A percentile compares a stretch with the other conserved stretches of the same genome.
These are phyloP conservation scores for Talaromyces proteolyticus DNA, from an alignment of 495 filamentous ascomycete genomes.

Conservation along the genomic window DNA sequence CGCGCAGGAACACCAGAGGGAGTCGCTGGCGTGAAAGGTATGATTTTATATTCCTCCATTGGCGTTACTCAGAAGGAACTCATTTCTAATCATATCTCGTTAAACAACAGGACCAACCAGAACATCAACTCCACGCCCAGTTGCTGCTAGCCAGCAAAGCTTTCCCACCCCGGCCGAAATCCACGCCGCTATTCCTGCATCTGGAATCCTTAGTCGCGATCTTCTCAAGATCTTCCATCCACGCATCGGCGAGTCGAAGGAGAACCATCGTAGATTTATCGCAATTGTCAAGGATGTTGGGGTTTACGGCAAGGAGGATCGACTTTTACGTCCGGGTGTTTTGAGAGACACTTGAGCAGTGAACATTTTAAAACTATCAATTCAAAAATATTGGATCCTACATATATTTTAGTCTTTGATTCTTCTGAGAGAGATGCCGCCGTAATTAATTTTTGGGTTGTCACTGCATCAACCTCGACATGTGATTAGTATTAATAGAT, in stretches of 20 bases:
- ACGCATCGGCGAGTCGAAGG: constrained; percentile 46
- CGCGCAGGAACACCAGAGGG: constrained; percentile 35
- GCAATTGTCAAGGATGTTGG: constrained; percentile 42
- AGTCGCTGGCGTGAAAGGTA: constrained; percentile 19
- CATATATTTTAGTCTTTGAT: too few relatives aligned
- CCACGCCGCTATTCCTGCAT: constrained; percentile 55
- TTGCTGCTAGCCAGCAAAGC: constrained; percentile 15
- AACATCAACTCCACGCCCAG: constrained; percentile 25
- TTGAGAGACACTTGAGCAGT: constrained; percentile 23
- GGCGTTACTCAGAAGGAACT: too few relatives aligned
- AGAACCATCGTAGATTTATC: constrained; percentile 37
- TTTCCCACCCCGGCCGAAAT: constrained; percentile 67
- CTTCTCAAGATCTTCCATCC: constrained; percentile 57
- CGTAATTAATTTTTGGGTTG: too few relatives aligned
- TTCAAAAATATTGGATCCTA: too few relatives aligned
- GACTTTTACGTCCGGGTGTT: constrained; percentile 32
- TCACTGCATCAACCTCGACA: too few relatives aligned
- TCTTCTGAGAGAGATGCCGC: too few relatives aligned
- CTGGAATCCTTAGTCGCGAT: constrained; percentile 59
- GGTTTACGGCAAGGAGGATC: constrained; percentile 40
- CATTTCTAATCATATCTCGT: background rate
- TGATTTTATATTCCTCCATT: too few relatives aligned
- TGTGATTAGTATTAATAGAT: too few relatives aligned
- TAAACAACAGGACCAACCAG: constrained; percentile 21
- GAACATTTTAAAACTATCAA: too few relatives aligned